Evolutionary conservation across 2,329 filamentous ascomycete genomes (phyloP).

Genomic region (Aspergillus terreus): DNA sequence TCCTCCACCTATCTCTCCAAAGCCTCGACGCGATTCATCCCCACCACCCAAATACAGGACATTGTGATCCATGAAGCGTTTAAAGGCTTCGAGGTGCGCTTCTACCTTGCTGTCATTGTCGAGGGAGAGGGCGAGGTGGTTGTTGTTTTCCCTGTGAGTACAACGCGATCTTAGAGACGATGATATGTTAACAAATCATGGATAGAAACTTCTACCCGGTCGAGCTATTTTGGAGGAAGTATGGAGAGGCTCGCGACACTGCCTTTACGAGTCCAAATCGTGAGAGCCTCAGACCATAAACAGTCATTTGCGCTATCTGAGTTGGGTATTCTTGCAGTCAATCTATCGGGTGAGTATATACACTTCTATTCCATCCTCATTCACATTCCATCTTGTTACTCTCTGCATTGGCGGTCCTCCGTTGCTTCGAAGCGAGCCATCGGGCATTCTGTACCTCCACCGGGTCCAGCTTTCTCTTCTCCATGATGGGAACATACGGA

Average conservation of each 20-base stretch:
- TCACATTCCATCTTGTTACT: not conserved
- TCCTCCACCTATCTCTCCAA: conserved; percentile 64
- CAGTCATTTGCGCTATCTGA: not conserved
- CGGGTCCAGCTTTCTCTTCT: conserved; percentile 54
- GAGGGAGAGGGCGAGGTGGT: conserved; percentile 84
- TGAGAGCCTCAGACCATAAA: conserved; percentile 22
- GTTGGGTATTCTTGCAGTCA: not conserved
- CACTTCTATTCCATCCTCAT: conserved; percentile 7
- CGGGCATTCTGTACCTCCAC: conserved; percentile 61
- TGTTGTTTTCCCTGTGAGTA: conserved; percentile 80
- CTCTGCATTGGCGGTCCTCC: conserved; percentile 26
- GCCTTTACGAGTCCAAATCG: conserved; percentile 68
- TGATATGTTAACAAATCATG: conserved; percentile 2
- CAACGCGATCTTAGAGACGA: not conserved
- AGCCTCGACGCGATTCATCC: conserved; percentile 71
- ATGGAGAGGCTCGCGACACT: conserved; percentile 80
- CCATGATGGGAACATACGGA: conserved; percentile 55
- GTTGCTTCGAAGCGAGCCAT: conserved; percentile 52
- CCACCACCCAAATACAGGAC: conserved; percentile 86
- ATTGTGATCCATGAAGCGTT: conserved; percentile 95
- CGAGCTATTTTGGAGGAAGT: conserved; percentile 77
- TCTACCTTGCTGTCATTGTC: conserved; percentile 86
- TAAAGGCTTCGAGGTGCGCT: conserved; percentile 81
- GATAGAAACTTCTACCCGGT: conserved; percentile 64
- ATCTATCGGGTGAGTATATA: conserved; percentile 11